Evolutionary conservation across 495 filamentous ascomycete species (phyloP).

Genomic region (Talaromyces proteolyticus): DNA sequence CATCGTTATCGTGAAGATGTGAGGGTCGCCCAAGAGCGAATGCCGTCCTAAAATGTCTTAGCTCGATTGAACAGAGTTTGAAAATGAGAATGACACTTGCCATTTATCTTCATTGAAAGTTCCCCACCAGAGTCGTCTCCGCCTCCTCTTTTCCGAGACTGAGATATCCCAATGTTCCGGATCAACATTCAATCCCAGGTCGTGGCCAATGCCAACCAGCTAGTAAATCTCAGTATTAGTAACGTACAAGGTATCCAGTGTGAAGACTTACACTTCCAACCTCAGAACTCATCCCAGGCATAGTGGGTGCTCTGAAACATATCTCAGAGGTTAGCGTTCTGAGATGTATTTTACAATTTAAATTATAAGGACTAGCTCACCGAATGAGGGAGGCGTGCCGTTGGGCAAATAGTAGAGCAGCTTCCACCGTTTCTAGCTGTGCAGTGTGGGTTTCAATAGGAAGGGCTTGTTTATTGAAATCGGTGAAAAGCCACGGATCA

Average conservation of each 20-base stretch:
- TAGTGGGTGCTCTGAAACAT: constrained; percentile 5
- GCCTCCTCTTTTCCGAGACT: constrained; percentile 1
- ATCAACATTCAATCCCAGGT: constrained; percentile 3
- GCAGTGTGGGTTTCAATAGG: constrained; percentile 4
- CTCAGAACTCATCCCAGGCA: constrained; percentile 3
- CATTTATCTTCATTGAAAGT: constrained; percentile 4
- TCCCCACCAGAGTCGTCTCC: constrained; percentile 4
- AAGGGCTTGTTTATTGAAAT: constrained; percentile 4
- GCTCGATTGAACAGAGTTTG: background rate
- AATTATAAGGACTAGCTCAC: constrained; percentile 3
- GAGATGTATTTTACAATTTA: background rate
- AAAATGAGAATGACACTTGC: background rate
- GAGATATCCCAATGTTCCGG: constrained; percentile 3
- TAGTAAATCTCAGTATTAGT: background rate
- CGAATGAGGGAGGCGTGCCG: constrained; percentile 2
- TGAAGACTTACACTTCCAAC: constrained; percentile 1
- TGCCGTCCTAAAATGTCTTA: constrained; percentile 1
- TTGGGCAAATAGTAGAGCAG: constrained; percentile 2
- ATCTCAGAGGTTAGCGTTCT: background rate
- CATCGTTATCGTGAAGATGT: constrained; percentile 3
- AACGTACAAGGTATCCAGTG: background rate
- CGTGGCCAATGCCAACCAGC: constrained; percentile 3
- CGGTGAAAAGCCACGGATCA: constrained; percentile 3
- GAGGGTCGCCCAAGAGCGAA: constrained; percentile 3
- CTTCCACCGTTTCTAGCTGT: constrained; percentile 1